phyloP scores from a whole-genome alignment of 1,284 basidiomycete species.

The Ceratobasidium sp. region DNA sequence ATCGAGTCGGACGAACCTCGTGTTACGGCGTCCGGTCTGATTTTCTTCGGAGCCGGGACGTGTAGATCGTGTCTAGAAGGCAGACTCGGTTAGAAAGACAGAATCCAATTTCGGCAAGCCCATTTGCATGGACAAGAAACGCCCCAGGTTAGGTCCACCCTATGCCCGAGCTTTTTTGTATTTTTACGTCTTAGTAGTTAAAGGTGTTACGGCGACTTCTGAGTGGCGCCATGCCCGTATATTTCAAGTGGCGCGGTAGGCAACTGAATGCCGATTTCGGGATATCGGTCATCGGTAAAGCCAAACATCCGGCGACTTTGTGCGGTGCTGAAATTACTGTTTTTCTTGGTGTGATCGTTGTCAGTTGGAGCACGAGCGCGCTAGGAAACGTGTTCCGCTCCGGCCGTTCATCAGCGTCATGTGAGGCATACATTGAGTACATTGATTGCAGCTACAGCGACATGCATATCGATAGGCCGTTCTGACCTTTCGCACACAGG shows the following conservation, averaged over 20 bases:
- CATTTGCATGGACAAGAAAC: not conserved
- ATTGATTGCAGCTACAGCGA: slow-evolving; percentile 58
- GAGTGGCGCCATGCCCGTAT: too few species aligned
- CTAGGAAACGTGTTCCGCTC: slow-evolving; percentile 16
- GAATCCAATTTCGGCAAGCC: not conserved
- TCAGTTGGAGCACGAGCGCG: not conserved
- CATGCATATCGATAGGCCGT: too few species aligned
- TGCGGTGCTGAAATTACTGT: not conserved
- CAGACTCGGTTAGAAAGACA: not conserved
- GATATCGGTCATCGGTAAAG: not conserved
- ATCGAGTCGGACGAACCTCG: slow-evolving; percentile 22
- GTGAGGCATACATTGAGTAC: slow-evolving; percentile 76
- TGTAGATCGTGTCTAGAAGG: slow-evolving; percentile 17
- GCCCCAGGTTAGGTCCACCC: too few species aligned
- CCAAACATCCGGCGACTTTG: slow-evolving; percentile 2
- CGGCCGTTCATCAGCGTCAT: not conserved
- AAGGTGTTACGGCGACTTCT: too few species aligned
- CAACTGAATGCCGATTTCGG: not conserved
- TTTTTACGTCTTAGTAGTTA: not conserved
- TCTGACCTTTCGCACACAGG: too few species aligned
- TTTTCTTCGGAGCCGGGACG: not conserved
- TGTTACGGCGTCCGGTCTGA: slow-evolving; percentile 21
- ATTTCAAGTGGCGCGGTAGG: not conserved
- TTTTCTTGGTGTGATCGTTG: not conserved
- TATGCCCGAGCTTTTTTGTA: not conserved